phyloP scores from a whole-genome alignment of 202 grass and related monocot genomes.

The Carex sylvatica region DNA sequence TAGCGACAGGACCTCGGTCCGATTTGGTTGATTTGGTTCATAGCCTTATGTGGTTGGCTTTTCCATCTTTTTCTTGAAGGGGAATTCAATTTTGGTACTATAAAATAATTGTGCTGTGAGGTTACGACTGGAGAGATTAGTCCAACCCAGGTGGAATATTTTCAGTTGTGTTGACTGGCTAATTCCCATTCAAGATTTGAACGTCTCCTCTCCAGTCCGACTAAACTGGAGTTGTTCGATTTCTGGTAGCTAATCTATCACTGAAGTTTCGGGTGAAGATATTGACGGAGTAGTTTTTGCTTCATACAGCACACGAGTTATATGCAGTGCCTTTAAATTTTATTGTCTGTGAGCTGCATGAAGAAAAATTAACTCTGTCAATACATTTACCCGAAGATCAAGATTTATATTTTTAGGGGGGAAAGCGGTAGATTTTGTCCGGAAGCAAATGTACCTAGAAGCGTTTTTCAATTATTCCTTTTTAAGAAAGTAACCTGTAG shows the following conservation, averaged over 20 bases:
- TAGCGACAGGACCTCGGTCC: not conserved
- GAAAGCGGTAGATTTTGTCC: no score
- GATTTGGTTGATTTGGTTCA: not conserved
- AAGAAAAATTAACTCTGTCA: no score
- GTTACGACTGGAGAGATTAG: not conserved
- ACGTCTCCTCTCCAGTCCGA: not conserved
- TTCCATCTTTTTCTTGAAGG: constrained; percentile 5
- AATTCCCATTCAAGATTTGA: not conserved
- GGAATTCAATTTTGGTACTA: constrained; percentile 24
- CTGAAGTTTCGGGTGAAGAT: not conserved
- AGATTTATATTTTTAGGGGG: no score
- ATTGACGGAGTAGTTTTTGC: no score
- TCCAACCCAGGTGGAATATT: not conserved
- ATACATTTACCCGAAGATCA: no score
- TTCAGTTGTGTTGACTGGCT: not conserved
- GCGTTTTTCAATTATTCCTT: no score
- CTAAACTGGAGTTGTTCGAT: not conserved
- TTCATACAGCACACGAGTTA: no score
- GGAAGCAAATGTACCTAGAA: no score
- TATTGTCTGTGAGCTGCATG: no score
- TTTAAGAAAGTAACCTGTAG: no score
- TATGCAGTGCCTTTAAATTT: no score
- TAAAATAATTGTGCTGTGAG: not conserved
- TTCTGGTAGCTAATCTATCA: not conserved
- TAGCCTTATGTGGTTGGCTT: not conserved